Conservation (phyloP, 2,329 filamentous ascomycete species). For the Xylaria sp. region DNA sequence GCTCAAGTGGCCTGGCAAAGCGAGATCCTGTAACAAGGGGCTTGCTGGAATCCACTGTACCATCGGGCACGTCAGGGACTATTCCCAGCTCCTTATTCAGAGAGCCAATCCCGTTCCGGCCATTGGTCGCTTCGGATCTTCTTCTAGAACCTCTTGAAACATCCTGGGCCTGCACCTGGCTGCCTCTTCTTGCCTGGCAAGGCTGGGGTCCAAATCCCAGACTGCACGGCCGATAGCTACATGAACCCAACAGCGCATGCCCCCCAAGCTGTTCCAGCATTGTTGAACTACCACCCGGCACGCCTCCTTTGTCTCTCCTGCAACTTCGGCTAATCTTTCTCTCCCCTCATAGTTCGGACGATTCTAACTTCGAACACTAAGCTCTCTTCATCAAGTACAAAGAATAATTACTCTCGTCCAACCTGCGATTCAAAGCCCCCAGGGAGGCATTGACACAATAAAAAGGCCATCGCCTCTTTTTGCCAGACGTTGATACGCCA, state of each 20-base stretch:
- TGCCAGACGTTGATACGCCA: constrained; percentile 3
- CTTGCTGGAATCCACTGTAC: constrained; percentile 31
- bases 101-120: constrained; percentile 12
- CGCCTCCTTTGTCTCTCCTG: constrained; percentile 41
- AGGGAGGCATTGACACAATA: constrained; percentile 18
- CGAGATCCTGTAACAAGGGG: constrained; percentile 42
- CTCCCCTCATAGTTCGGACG: constrained; percentile 36
- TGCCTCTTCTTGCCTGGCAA: constrained; percentile 32
- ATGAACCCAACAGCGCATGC: constrained; percentile 33
- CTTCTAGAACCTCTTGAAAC: constrained; percentile 37
- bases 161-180: constrained; percentile 30
- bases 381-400: constrained; percentile 42
- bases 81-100: constrained; percentile 5
- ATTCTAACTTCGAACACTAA: constrained; percentile 38
- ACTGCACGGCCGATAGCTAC: constrained; percentile 33
- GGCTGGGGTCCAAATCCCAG: constrained; percentile 11
- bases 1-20: constrained; percentile 33
- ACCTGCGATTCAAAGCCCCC: constrained; percentile 34
- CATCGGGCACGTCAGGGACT: constrained; percentile 23
- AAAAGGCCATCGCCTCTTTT: constrained; percentile 16
- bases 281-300: constrained; percentile 4
- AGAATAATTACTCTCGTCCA: constrained; percentile 36
- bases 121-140: constrained; percentile 31
- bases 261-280: background rate
- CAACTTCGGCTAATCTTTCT: constrained; percentile 42